Conservation (phyloP, 2,329 filamentous ascomycete genomes). For the Didymella segeticola region DNA sequence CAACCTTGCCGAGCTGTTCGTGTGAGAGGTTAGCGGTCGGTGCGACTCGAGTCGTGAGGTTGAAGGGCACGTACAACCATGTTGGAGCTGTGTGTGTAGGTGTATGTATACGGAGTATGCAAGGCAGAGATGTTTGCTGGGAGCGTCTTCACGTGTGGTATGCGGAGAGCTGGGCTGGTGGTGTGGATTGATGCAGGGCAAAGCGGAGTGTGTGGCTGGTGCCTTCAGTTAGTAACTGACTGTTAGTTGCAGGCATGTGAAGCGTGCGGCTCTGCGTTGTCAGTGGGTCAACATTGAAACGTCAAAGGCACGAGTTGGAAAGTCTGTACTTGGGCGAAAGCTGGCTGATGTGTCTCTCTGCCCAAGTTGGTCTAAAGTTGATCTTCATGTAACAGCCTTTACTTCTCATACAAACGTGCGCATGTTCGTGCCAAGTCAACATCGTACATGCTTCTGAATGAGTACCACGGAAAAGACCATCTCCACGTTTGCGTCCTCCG, state of each 20-base stretch:
- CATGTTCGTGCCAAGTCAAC: neutral
- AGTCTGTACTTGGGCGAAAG: neutral
- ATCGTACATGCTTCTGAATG: neutral
- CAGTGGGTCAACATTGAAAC: conserved; percentile 17
- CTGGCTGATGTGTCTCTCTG: neutral
- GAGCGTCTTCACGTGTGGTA: conserved; percentile 1
- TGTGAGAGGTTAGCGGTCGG: conserved; percentile 58
- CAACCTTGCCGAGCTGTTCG: conserved; percentile 87
- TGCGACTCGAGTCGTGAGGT: conserved; percentile 29
- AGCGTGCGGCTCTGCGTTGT: conserved; percentile 30
- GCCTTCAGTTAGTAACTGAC: too few species aligned
- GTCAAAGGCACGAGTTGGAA: conserved; percentile 5
- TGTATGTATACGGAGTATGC: neutral
- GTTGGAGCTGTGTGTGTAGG: conserved; percentile 13
- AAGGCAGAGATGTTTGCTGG: neutral
- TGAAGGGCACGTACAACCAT: conserved; percentile 48
- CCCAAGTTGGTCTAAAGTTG: neutral
- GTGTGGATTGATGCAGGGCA: conserved; percentile 26
- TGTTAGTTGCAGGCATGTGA: conserved; percentile 24
- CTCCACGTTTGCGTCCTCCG: neutral
- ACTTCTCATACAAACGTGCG: neutral
- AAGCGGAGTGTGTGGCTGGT: conserved; percentile 34
- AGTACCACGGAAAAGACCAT: too few species aligned
- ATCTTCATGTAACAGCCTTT: conserved; percentile 5
- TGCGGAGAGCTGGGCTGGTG: conserved; percentile 14